Conservation (phyloP, 768 basidiomycete genomes). For the Russula olivacea region DNA sequence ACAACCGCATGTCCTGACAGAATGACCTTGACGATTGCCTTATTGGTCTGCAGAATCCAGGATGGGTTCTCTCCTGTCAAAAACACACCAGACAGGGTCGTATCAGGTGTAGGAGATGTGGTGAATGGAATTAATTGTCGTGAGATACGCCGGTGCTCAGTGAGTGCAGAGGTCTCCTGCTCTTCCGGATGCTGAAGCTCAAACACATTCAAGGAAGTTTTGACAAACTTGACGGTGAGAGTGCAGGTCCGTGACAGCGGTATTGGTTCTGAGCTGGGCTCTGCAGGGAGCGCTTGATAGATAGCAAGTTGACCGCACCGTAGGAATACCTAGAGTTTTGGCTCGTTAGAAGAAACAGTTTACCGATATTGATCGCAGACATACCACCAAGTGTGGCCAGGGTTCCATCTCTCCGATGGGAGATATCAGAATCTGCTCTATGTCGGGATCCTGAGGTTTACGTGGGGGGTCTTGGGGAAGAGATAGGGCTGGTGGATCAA, state of each 20-base stretch:
- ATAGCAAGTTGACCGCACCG: too few relatives aligned
- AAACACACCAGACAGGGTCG: slow-evolving; percentile 69
- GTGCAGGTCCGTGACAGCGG: slow-evolving; percentile 42
- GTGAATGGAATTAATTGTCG: slow-evolving; percentile 61
- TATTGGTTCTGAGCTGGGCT: too few relatives aligned
- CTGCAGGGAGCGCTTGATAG: too few relatives aligned
- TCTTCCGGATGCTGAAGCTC: slow-evolving; percentile 65
- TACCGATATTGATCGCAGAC: too few relatives aligned
- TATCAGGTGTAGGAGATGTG: too few relatives aligned
- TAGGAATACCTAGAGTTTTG: too few relatives aligned
- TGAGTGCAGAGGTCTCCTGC: slow-evolving; percentile 55
- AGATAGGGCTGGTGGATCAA: slow-evolving; percentile 54
- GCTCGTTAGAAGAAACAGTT: too few relatives aligned
- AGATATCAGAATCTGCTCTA: too few relatives aligned
- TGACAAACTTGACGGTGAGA: slow-evolving; percentile 55
- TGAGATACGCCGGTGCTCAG: slow-evolving; percentile 61
- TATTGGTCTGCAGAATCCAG: slow-evolving; percentile 79
- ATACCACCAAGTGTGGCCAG: too few relatives aligned
- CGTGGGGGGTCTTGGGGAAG: slow-evolving; percentile 64
- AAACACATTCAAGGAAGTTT: slow-evolving; percentile 57
- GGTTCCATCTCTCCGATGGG: too few relatives aligned
- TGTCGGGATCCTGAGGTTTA: slow-evolving; percentile 66
- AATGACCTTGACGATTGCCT: slow-evolving; percentile 56
- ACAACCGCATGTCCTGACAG: slow-evolving; percentile 74
- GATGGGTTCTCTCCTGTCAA: slow-evolving; percentile 86